phyloP scores from a whole-genome alignment of 1,284 basidiomycete genomes.

The Ceratobasidium sp. region DNA sequence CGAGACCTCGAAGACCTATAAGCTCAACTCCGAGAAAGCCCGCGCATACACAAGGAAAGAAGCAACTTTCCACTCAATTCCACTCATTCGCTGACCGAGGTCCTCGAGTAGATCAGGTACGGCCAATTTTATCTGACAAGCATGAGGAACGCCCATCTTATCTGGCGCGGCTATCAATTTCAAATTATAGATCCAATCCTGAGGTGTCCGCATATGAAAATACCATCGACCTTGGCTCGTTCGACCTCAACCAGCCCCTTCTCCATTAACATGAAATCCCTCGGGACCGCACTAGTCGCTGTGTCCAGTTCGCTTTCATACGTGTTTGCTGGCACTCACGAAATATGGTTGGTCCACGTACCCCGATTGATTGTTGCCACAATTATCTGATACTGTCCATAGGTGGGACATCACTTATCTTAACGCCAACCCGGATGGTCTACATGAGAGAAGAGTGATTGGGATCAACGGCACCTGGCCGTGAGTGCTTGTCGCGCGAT shows the following conservation, averaged over 20 bases:
- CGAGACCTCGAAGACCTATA: not conserved
- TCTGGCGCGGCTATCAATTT: constrained; percentile 22
- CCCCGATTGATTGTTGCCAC: not conserved
- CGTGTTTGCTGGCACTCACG: constrained; percentile 37
- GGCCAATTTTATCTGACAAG: constrained; percentile 33
- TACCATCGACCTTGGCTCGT: not conserved
- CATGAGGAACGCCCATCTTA: constrained; percentile 9
- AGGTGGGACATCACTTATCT: constrained; percentile 78
- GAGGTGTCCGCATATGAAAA: constrained; percentile 22
- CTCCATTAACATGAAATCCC: constrained; percentile 22
- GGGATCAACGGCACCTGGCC: constrained; percentile 93
- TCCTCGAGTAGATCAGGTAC: constrained; percentile 4
- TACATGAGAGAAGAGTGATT: constrained; percentile 73
- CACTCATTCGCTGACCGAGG: not conserved
- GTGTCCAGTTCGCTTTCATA: not conserved
- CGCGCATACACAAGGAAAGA: not conserved
- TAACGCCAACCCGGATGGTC: constrained; percentile 76
- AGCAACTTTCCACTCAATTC: not conserved
- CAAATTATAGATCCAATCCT: constrained; percentile 7
- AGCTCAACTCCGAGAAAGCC: not conserved
- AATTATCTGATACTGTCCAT: constrained; percentile 32
- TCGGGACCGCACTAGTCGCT: constrained; percentile 1
- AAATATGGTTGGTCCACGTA: constrained; percentile 36
- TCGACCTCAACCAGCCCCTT: constrained; percentile 18
- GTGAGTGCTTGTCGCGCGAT: constrained; percentile 55